A percentile compares a stretch with the other conserved stretches of the same genome.
Conservation (phyloP, 768 basidiomycete species). For the Pisolithus tinctorius region DNA sequence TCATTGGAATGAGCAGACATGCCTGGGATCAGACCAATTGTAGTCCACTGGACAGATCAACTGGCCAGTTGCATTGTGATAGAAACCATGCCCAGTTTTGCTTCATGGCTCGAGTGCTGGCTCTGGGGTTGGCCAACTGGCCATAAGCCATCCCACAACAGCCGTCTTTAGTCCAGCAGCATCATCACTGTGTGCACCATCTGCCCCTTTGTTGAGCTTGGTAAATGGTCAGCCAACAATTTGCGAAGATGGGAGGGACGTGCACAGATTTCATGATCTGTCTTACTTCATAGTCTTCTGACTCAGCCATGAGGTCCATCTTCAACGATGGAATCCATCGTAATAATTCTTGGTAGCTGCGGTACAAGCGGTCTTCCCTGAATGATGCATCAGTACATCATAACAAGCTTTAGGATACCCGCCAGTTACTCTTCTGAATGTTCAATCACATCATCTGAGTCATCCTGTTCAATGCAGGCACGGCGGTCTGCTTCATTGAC, state of each 20-base stretch:
- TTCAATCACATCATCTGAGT: not conserved
- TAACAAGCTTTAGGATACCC: not conserved
- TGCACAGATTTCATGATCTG: not conserved
- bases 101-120: not conserved
- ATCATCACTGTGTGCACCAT: conserved; percentile 5
- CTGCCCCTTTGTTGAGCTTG: conserved; percentile 1
- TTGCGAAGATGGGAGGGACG: not conserved
- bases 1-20: not conserved
- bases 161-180: conserved; percentile 1
- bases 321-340: not conserved
- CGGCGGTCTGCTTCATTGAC: conserved; percentile 5
- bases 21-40: conserved; percentile 1
- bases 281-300: not conserved
- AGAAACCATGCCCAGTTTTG: not conserved
- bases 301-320: not conserved
- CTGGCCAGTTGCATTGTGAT: not conserved
- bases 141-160: conserved; percentile 1
- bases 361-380: conserved; percentile 1
- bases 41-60: conserved; percentile 6
- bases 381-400: not conserved
- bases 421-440: conserved; percentile 1
- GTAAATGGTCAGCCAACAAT: not conserved
- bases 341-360: not conserved
- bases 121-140: not conserved
- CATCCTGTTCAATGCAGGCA: not conserved